Base-by-base conservation (phyloP, 305 asterid genomes). In the Plantago rigida region DNA sequence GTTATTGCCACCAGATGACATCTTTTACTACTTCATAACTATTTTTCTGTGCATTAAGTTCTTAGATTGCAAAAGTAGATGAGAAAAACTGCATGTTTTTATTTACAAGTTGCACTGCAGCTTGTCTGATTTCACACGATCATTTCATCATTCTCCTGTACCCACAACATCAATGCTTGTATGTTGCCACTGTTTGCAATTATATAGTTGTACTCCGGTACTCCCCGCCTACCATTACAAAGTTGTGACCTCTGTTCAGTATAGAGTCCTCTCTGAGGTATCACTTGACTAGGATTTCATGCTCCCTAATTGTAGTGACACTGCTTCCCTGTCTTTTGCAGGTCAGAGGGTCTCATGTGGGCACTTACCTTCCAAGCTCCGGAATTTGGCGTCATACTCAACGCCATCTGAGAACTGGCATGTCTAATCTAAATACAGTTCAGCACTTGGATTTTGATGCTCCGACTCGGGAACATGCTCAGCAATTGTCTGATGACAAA, bases 381-480 rank as follows among this genome's bases (percentile, higher is more conserved):
- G 99, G 99, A 59, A 71, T 92, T 75, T 92, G 99, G 99, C 86
- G 82, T 77, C 89, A 92, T 61, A 92, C 99, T 34, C 99, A 92
- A 66, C 81, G 96, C 28, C 76, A 81, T 70, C 83, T 92, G 50
- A 78, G 78, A 86, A 77, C 80, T 70, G 95, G 96, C 62, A 79
- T 71, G 57, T 76, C 91, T 61, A 81, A 82, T 74, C 74, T 77
- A 68, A 85, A 78, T 77, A 85, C 78, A 11, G 81, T 92, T 66
- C 89, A 83, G 63, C 99, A 92, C 87, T 82, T 92, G 84, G 99
- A 92, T 80, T 92, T 92, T 79, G 99, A 92, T 83, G 99, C 99
- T 62, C 92, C 99, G 61, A 92, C 99, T 13, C 95, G 99, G 26
- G 99, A 92, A 77, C 87, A 82, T 69, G 81, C 88, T 64, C 99